Conservation (phyloP, 352 stramenopile genomes). For the Plasmopara muralis region DNA sequence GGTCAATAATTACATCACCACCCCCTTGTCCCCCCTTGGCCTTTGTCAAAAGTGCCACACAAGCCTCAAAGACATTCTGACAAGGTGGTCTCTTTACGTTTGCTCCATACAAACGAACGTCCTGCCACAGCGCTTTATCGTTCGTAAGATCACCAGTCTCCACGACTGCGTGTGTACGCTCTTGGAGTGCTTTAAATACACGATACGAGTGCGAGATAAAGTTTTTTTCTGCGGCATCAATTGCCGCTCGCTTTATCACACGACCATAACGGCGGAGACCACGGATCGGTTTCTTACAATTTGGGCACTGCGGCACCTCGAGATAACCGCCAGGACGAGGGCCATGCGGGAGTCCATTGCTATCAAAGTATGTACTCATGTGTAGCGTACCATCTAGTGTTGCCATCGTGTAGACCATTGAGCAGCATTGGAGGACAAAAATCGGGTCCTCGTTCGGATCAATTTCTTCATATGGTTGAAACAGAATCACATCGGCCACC, state of each 20-base stretch:
- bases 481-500: slow-evolving; percentile 60
- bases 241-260: slow-evolving; percentile 32
- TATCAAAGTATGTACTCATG: slow-evolving; percentile 27
- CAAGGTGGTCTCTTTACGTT: slow-evolving; percentile 23
- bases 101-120: slow-evolving; percentile 18
- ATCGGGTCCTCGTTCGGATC: slow-evolving; percentile 60
- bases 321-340: slow-evolving; percentile 22
- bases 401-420: slow-evolving; percentile 52
- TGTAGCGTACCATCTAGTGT: slow-evolving; percentile 68
- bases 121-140: slow-evolving; percentile 16
- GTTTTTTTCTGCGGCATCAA: slow-evolving; percentile 41
- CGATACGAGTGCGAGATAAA: slow-evolving; percentile 32
- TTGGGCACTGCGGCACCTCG: slow-evolving; percentile 34
- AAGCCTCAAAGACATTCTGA: slow-evolving; percentile 31
- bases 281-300: slow-evolving; percentile 37
- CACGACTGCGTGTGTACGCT: slow-evolving; percentile 13
- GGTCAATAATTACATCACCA: slow-evolving; percentile 18
- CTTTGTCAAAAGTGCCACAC: slow-evolving; percentile 25
- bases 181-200: slow-evolving; percentile 17
- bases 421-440: slow-evolving; percentile 60
- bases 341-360: slow-evolving; percentile 16
- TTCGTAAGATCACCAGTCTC: slow-evolving; percentile 11
- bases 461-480: slow-evolving; percentile 49
- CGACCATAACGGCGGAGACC: slow-evolving; percentile 38
- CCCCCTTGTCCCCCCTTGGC: slow-evolving; percentile 15